phyloP scores from a whole-genome alignment of 1,139 yeast genomes.

The Yamadazyma songkhlaensis region DNA sequence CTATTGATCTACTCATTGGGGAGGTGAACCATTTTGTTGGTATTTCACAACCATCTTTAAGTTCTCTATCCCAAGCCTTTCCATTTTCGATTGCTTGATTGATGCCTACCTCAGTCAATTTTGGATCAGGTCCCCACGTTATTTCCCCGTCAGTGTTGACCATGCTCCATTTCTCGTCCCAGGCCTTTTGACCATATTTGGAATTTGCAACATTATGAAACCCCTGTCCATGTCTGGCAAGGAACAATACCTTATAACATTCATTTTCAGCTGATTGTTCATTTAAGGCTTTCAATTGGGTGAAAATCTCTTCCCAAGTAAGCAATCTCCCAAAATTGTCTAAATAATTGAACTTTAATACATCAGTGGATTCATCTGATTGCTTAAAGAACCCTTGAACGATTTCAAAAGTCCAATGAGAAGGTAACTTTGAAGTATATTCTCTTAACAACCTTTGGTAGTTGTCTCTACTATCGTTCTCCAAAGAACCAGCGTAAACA shows the following conservation, averaged over 20 bases:
- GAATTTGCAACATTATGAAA: constrained; percentile 43
- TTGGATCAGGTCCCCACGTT: constrained; percentile 49
- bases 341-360: constrained; percentile 34
- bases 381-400: constrained; percentile 42
- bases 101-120: constrained; percentile 38
- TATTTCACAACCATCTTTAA: constrained; percentile 17
- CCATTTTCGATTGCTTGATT: constrained; percentile 35
- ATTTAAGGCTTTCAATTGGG: constrained; percentile 29
- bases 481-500: constrained; percentile 13
- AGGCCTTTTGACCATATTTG: constrained; percentile 39
- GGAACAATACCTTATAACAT: constrained; percentile 36
- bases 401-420: constrained; percentile 35
- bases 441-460: constrained; percentile 14
- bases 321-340: constrained; percentile 37
- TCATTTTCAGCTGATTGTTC: constrained; percentile 18
- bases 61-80: constrained; percentile 22
- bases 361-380: constrained; percentile 35
- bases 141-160: constrained; percentile 41
- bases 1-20: constrained; percentile 38
- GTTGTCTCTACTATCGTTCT: constrained; percentile 12
- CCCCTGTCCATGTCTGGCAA: constrained; percentile 50
- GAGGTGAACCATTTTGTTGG: constrained; percentile 35
- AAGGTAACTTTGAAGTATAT: constrained; percentile 9
- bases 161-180: constrained; percentile 45
- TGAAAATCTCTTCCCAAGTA: constrained; percentile 30